Conservation (phyloP, 345 rosid species). For the Hevea brasiliensis region DNA sequence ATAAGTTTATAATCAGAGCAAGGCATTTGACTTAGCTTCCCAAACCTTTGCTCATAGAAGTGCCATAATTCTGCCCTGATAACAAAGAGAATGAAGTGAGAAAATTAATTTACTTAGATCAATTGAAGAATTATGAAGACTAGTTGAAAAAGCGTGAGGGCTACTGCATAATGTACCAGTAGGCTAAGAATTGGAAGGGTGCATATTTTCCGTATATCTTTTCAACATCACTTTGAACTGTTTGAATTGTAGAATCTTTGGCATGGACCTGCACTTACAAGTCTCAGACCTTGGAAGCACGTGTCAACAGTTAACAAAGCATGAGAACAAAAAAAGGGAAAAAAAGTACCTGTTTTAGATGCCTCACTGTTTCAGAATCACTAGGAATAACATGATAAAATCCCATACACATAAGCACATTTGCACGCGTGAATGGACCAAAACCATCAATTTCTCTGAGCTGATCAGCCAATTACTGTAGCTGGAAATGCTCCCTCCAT, state of each 20-base stretch:
- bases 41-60: slow-evolving; percentile 48
- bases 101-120: neutral
- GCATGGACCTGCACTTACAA: slow-evolving; percentile 41
- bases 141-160: neutral
- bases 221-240: slow-evolving; percentile 35
- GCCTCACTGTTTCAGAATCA: slow-evolving; percentile 57
- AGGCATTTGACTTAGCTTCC: slow-evolving; percentile 41
- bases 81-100: neutral
- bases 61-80: slow-evolving; percentile 56
- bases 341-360: slow-evolving; percentile 39
- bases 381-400: slow-evolving; percentile 51
- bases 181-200: slow-evolving; percentile 51
- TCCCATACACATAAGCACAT: slow-evolving; percentile 58
- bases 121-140: neutral
- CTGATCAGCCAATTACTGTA: slow-evolving; percentile 34
- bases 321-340: neutral
- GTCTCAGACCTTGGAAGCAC: neutral
- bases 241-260: slow-evolving; percentile 28
- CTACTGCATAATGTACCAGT: slow-evolving; percentile 31
- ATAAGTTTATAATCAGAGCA: slow-evolving; percentile 41
- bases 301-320: neutral
- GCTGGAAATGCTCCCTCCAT: slow-evolving; percentile 20
- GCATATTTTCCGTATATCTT: slow-evolving; percentile 37
- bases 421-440: slow-evolving; percentile 53
- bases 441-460: slow-evolving; percentile 44